Conservation (phyloP, 2,329 filamentous ascomycete genomes). For the Zelopaecilomyces penicillatus region DNA sequence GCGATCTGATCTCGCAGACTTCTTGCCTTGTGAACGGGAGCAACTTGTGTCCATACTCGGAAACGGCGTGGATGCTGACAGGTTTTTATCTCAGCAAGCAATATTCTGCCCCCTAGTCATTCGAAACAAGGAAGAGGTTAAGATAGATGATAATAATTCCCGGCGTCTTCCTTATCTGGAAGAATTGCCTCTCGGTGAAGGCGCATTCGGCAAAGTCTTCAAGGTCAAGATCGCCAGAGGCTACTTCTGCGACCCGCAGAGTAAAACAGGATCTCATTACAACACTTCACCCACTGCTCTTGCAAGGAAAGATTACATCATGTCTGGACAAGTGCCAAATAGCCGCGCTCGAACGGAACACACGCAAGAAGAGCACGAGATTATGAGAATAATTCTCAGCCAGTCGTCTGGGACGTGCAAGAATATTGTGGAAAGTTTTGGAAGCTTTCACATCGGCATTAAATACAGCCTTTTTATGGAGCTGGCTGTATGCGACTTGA, state of each 20-base stretch:
- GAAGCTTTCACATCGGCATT: conserved; percentile 23
- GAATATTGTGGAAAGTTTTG: conserved; percentile 29
- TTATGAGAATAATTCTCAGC: conserved; percentile 25
- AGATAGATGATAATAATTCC: conserved; percentile 15
- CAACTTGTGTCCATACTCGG: conserved; percentile 15
- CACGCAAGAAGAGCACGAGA: conserved; percentile 19
- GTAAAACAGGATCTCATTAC: conserved; percentile 3
- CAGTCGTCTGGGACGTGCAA: conserved; percentile 19
- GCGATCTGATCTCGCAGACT: conserved; percentile 8
- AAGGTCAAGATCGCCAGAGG: conserved; percentile 23
- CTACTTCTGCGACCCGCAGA: conserved; percentile 21
- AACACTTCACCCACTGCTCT: conserved; percentile 16
- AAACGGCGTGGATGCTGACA: conserved; percentile 14
- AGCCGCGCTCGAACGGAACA: conserved; percentile 9
- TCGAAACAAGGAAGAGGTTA: conserved; percentile 11
- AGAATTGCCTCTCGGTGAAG: conserved; percentile 20
- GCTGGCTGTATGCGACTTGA: conserved; percentile 27
- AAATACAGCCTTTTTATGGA: conserved; percentile 34
- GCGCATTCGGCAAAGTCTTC: conserved; percentile 24
- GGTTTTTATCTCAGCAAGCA: conserved; percentile 23
- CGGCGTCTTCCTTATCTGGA: conserved; percentile 26
- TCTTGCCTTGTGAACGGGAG: too few species aligned
- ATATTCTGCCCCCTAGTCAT: conserved; percentile 20
- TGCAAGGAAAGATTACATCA: conserved; percentile 30
- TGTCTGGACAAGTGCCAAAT: conserved; percentile 10